Evolutionary conservation across 139 green algal species (phyloP).

Genomic region (Volvox reticuliferus): DNA sequence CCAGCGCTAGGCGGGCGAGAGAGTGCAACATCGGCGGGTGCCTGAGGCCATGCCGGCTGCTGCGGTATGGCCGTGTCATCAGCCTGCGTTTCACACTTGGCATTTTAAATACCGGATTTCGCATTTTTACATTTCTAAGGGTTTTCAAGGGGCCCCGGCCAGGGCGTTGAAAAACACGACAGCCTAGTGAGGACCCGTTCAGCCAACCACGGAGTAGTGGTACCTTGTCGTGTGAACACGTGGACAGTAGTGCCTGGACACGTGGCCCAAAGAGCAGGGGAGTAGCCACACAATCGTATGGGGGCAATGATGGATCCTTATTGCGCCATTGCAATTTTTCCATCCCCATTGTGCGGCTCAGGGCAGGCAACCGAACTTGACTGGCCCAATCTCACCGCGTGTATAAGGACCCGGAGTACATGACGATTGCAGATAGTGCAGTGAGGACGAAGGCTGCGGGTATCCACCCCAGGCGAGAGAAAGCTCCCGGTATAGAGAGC

Average conservation of each 20-base stretch:
- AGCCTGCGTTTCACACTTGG: too few relatives aligned
- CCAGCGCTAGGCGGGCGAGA: conserved; percentile 10
- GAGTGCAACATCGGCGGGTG: conserved; percentile 18
- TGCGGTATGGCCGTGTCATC: not conserved
- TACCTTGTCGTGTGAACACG: too few relatives aligned
- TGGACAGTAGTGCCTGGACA: too few relatives aligned
- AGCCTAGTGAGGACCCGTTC: too few relatives aligned
- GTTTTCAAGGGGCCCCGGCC: not conserved
- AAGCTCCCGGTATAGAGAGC: conserved; percentile 31
- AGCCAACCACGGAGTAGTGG: too few relatives aligned
- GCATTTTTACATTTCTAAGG: not conserved
- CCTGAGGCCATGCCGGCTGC: not conserved
- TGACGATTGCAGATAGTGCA: not conserved
- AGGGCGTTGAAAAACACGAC: not conserved
- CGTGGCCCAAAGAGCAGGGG: too few relatives aligned
- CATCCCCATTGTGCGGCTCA: too few relatives aligned
- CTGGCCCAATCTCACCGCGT: not conserved
- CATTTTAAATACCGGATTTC: too few relatives aligned
- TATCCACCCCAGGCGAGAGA: conserved; percentile 38
- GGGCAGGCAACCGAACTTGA: too few relatives aligned
- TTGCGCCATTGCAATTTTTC: too few relatives aligned
- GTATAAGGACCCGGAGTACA: conserved; percentile 40
- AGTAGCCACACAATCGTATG: too few relatives aligned
- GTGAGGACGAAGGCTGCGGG: not conserved
- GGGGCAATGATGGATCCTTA: too few relatives aligned